Conservation (phyloP, 2,329 filamentous ascomycete genomes). For the Fusarium lateritium region DNA sequence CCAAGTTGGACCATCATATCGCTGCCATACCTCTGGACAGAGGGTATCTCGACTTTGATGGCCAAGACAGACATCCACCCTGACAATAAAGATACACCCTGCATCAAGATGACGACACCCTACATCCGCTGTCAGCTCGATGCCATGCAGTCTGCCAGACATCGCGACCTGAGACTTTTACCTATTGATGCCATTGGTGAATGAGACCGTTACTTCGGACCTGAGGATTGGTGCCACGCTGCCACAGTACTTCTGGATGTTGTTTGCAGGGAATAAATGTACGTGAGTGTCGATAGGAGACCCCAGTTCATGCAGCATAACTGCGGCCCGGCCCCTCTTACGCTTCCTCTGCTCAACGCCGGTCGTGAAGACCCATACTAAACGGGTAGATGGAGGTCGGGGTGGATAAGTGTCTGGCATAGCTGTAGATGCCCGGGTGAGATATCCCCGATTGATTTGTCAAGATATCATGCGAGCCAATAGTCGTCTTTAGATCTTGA, state of each 20-base stretch:
- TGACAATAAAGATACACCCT: constrained; percentile 7
- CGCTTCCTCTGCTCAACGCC: constrained; percentile 24
- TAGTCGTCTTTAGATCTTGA: constrained; percentile 19
- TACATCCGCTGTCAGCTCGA: constrained; percentile 30
- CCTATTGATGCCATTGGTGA: constrained; percentile 14
- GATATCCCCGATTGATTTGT: constrained; percentile 14
- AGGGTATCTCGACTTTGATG: constrained; percentile 5
- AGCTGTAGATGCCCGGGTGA: constrained; percentile 8
- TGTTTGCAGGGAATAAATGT: constrained; percentile 4
- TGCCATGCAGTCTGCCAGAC: constrained; percentile 18
- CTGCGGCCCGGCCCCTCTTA: constrained; percentile 33
- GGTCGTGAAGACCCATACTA: constrained; percentile 9
- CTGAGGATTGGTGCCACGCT: constrained; percentile 33
- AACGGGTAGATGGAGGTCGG: constrained; percentile 12
- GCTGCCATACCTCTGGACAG: constrained; percentile 22
- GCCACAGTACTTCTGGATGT: constrained; percentile 14
- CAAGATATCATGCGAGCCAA: constrained; percentile 25
- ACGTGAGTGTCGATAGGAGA: constrained; percentile 7
- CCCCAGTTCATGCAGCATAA: constrained; percentile 33
- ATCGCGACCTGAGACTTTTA: constrained; percentile 13
- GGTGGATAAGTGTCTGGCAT: background rate
- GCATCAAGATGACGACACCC: constrained; percentile 41
- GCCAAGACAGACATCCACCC: background rate
- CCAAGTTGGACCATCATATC: constrained; percentile 45
- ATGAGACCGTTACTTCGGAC: background rate